phyloP scores from a whole-genome alignment of 73 alveolate genomes.

The Stentor coeruleus region DNA sequence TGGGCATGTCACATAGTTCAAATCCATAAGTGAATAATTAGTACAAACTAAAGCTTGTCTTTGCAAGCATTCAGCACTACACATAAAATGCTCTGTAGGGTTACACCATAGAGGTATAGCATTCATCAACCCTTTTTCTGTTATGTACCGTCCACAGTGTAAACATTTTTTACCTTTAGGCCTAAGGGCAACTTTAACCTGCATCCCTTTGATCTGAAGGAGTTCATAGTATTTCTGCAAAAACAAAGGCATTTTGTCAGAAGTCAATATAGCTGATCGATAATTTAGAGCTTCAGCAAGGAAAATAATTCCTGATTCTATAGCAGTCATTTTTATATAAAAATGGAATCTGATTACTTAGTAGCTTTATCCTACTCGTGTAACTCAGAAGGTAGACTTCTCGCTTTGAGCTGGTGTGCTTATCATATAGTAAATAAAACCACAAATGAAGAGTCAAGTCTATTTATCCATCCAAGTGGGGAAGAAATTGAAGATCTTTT shows the following conservation, averaged over 20 bases:
- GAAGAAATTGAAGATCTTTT: background rate
- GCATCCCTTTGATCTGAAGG: background rate
- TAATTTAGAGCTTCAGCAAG: constrained; percentile 5
- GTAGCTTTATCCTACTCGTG: background rate
- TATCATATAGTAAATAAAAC: background rate
- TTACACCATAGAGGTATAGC: background rate
- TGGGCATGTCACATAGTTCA: constrained; percentile 13
- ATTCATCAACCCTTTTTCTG: background rate
- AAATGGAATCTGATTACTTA: background rate
- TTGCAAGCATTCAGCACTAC: background rate
- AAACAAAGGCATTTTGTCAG: background rate
- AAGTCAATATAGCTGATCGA: background rate
- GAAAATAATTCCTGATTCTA: no score
- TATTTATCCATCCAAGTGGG: background rate
- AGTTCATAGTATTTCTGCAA: background rate
- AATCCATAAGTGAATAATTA: background rate
- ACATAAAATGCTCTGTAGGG: background rate
- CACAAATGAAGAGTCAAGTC: background rate
- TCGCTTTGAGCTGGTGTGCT: background rate
- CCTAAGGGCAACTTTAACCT: background rate
- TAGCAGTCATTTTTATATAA: no score
- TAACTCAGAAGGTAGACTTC: background rate
- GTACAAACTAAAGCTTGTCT: constrained; percentile 13
- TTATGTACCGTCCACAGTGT: background rate
- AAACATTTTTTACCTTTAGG: background rate